Evolutionary conservation across 352 stramenopile species (phyloP).

Genomic region (Saprolegnia parasitica): DNA sequence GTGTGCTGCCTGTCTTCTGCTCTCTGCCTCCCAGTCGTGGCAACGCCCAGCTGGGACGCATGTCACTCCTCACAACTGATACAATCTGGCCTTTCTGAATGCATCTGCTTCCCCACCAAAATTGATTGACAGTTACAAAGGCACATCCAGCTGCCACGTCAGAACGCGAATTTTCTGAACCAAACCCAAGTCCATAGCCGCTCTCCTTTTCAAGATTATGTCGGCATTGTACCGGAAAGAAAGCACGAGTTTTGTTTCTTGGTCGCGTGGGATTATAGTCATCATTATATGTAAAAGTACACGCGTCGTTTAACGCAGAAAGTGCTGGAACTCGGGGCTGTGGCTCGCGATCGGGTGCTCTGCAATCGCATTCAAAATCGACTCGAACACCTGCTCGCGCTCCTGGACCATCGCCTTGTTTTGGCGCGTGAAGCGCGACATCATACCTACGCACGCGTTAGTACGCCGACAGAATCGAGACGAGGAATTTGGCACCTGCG

Average conservation of each 20-base stretch:
- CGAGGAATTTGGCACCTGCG: background rate
- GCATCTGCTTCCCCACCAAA: background rate
- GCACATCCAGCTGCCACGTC: background rate
- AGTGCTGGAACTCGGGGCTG: background rate
- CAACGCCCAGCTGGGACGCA: too few relatives aligned
- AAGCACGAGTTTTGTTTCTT: background rate
- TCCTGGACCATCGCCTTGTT: background rate
- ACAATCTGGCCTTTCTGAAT: background rate
- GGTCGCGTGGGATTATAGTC: too few relatives aligned
- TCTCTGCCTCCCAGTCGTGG: background rate
- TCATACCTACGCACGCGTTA: background rate
- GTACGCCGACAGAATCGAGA: background rate
- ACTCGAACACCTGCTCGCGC: background rate
- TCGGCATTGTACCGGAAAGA: background rate
- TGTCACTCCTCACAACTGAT: background rate
- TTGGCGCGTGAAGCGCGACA: background rate
- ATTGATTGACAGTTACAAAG: background rate
- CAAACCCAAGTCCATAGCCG: too few relatives aligned
- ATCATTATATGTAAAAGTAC: background rate
- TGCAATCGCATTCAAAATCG: background rate
- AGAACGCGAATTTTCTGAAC: background rate
- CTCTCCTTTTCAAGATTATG: too few relatives aligned
- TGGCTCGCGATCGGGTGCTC: background rate
- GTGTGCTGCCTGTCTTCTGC: background rate
- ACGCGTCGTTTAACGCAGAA: background rate